Conservation (phyloP, 192 early-diverging fungal genomes). For the Coemansia sp. region DNA sequence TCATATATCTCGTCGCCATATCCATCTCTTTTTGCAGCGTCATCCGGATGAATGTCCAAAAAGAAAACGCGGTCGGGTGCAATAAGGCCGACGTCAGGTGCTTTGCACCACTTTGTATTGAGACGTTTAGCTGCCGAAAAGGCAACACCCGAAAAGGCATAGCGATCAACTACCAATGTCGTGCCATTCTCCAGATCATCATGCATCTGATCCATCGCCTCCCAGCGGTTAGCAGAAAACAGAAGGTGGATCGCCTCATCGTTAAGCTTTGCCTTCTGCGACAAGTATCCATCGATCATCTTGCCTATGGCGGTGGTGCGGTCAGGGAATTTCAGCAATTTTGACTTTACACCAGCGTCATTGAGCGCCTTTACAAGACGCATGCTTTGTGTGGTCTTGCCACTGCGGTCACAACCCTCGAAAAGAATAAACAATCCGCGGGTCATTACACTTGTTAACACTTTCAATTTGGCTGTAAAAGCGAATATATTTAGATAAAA, state of each 20-base stretch:
- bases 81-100: slow-evolving; percentile 80
- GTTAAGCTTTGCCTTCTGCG: slow-evolving; percentile 65
- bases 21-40: slow-evolving; percentile 76
- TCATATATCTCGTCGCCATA: slow-evolving; percentile 95
- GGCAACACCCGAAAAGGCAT: slow-evolving; percentile 93
- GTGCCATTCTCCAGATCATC: slow-evolving; percentile 64
- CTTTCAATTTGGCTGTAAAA: background rate
- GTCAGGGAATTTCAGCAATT: slow-evolving; percentile 88
- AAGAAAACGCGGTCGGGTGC: slow-evolving; percentile 88
- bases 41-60: slow-evolving; percentile 75
- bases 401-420: slow-evolving; percentile 92
- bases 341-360: slow-evolving; percentile 40
- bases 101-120: slow-evolving; percentile 85
- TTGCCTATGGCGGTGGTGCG: slow-evolving; percentile 88
- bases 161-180: slow-evolving; percentile 87
- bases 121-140: slow-evolving; percentile 89
- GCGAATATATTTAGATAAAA: background rate
- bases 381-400: slow-evolving; percentile 88
- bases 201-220: slow-evolving; percentile 70
- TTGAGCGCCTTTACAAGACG: slow-evolving; percentile 64
- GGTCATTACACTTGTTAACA: slow-evolving; percentile 29
- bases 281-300: slow-evolving; percentile 86
- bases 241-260: slow-evolving; percentile 87
- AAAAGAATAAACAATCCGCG: slow-evolving; percentile 89
- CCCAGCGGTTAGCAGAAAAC: slow-evolving; percentile 97